Evolutionary conservation across 2,329 filamentous ascomycete species (phyloP).

Genomic region (Amphichorda felina): DNA sequence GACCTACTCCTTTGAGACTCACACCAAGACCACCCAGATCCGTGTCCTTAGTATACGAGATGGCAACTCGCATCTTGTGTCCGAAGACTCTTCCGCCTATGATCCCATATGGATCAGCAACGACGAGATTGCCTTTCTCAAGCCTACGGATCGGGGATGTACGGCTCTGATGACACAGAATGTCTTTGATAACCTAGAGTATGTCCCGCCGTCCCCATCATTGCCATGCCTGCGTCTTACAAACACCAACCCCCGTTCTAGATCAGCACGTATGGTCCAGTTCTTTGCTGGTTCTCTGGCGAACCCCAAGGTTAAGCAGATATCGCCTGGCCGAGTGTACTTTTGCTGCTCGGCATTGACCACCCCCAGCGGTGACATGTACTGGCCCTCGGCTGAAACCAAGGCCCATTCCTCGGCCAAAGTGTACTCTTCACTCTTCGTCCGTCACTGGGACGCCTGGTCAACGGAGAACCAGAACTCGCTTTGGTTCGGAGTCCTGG

Average conservation of each 20-base stretch:
- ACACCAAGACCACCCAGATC: slow-evolving; percentile 57
- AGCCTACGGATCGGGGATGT: slow-evolving; percentile 31
- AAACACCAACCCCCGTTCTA: slow-evolving; percentile 8
- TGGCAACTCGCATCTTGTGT: slow-evolving; percentile 53
- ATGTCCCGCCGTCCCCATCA: slow-evolving; percentile 9
- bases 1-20: slow-evolving; percentile 69
- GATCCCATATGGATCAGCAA: slow-evolving; percentile 71
- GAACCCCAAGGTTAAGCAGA: slow-evolving; percentile 45
- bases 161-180: slow-evolving; percentile 32
- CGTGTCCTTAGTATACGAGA: slow-evolving; percentile 58
- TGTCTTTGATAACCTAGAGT: slow-evolving; percentile 23
- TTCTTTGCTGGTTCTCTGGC: slow-evolving; percentile 40
- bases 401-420: slow-evolving; percentile 52
- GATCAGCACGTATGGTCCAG: slow-evolving; percentile 26
- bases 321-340: slow-evolving; percentile 36
- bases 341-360: slow-evolving; percentile 52
- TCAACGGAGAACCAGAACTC: slow-evolving; percentile 55
- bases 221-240: not conserved
- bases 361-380: slow-evolving; percentile 56
- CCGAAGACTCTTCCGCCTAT: slow-evolving; percentile 49
- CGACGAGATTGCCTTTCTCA: slow-evolving; percentile 46
- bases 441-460: slow-evolving; percentile 77
- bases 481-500: slow-evolving; percentile 60
- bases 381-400: slow-evolving; percentile 49
- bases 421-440: slow-evolving; percentile 65